Evolutionary conservation across 306 rosid species (phyloP).

Genomic region (Casuarina glauca): DNA sequence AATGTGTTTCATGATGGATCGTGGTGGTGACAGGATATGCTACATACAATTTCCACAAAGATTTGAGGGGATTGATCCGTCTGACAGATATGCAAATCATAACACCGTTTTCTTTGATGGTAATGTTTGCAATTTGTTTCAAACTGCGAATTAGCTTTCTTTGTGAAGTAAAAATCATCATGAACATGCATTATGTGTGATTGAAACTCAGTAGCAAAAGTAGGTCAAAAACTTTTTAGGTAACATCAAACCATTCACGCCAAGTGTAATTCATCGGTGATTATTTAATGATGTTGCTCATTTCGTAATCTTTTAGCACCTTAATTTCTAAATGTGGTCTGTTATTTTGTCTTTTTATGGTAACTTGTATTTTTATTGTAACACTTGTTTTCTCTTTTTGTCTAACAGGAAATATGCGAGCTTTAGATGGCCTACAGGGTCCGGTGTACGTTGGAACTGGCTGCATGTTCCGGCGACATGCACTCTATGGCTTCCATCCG

Average conservation of each 20-base stretch:
- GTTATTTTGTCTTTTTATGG: neutral
- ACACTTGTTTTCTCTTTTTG: neutral
- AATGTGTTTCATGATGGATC: slow-evolving; percentile 89
- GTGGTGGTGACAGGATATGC: slow-evolving; percentile 82
- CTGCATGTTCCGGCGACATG: slow-evolving; percentile 81
- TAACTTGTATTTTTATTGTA: neutral
- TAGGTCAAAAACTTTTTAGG: neutral
- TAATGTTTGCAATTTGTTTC: slow-evolving; percentile 19
- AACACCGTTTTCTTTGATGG: slow-evolving; percentile 93
- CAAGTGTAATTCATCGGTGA: no score
- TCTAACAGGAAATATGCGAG: slow-evolving; percentile 73
- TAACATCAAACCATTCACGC: no score
- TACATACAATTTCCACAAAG: slow-evolving; percentile 86
- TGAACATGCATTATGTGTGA: neutral
- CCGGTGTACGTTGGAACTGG: slow-evolving; percentile 92
- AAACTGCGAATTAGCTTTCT: neutral
- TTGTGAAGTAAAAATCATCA: neutral
- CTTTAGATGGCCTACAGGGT: slow-evolving; percentile 88
- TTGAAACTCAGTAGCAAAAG: neutral
- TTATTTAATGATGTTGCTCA: no score
- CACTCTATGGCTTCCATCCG: slow-evolving; percentile 82
- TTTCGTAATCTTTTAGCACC: no score
- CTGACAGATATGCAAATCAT: slow-evolving; percentile 89
- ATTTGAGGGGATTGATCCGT: slow-evolving; percentile 86
- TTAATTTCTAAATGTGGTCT: neutral